Evolutionary conservation across 768 basidiomycete genomes (phyloP).

Genomic region (Russula olivacea): DNA sequence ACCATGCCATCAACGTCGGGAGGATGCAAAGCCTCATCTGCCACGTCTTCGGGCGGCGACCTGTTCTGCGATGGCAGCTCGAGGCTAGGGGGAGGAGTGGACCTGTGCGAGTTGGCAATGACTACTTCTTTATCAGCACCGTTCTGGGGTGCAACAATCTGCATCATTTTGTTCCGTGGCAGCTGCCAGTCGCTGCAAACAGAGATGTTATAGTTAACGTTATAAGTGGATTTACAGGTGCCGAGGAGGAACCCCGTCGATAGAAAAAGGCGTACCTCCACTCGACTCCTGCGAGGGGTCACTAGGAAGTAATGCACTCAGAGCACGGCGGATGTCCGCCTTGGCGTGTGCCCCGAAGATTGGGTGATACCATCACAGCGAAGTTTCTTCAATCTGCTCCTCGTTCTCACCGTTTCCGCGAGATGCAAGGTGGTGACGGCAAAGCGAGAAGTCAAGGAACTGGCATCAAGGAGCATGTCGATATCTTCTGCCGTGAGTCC

Average conservation of each 20-base stretch:
- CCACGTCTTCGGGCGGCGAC: background rate
- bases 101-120: background rate
- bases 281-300: conserved; percentile 1
- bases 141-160: background rate
- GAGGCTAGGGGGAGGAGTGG: background rate
- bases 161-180: background rate
- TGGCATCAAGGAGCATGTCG: conserved; percentile 6
- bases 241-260: background rate
- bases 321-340: conserved; percentile 17
- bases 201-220: background rate
- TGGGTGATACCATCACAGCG: conserved; percentile 15
- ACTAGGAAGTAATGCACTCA: conserved; percentile 9
- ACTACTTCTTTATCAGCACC: background rate
- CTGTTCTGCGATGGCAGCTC: background rate
- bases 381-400: background rate
- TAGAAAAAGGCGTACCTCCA: too few species aligned
- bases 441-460: conserved; percentile 4
- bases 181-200: background rate
- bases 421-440: background rate
- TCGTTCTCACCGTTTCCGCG: background rate
- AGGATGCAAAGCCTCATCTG: background rate
- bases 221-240: background rate
- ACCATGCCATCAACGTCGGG: background rate
- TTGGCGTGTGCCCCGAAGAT: conserved; percentile 17
- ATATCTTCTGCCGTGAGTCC: background rate